These are phyloP conservation scores for Begonia peltatifolia DNA, from an alignment of 306 rosid genomes.

Conservation along the genomic window DNA sequence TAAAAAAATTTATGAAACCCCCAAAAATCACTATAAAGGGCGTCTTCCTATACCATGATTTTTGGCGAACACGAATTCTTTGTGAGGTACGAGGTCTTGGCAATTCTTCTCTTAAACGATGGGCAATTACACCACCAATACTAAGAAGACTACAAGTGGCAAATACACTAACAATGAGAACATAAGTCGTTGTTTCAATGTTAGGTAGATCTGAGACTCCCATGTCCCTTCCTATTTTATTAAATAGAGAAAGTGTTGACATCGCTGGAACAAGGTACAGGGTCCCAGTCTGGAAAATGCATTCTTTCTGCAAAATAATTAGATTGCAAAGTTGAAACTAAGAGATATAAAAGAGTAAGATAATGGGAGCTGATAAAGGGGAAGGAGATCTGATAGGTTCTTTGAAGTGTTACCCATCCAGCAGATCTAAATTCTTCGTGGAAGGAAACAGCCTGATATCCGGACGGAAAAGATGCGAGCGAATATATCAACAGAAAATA, in stretches of 20 bases:
- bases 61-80: neutral
- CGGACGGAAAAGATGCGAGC: constrained; percentile 6
- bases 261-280: constrained; percentile 8
- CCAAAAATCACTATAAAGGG: constrained; percentile 11
- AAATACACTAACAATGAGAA: too few relatives aligned
- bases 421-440: constrained; percentile 2
- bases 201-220: too few relatives aligned
- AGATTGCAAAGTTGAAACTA: neutral
- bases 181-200: too few relatives aligned
- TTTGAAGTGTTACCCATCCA: constrained; percentile 7
- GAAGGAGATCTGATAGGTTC: neutral
- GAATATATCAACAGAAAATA: neutral
- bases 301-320: constrained; percentile 11
- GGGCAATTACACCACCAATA: too few relatives aligned
- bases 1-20: constrained; percentile 6
- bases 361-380: neutral
- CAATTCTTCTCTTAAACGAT: too few relatives aligned
- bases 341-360: neutral
- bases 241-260: neutral
- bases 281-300: constrained; percentile 11
- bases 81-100: neutral
- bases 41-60: constrained; percentile 14
- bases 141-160: too few relatives aligned
- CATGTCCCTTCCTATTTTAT: neutral
- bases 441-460: constrained; percentile 9